Evolutionary conservation across 768 basidiomycete species (phyloP).

Genomic region (Roridomyces roridus): DNA sequence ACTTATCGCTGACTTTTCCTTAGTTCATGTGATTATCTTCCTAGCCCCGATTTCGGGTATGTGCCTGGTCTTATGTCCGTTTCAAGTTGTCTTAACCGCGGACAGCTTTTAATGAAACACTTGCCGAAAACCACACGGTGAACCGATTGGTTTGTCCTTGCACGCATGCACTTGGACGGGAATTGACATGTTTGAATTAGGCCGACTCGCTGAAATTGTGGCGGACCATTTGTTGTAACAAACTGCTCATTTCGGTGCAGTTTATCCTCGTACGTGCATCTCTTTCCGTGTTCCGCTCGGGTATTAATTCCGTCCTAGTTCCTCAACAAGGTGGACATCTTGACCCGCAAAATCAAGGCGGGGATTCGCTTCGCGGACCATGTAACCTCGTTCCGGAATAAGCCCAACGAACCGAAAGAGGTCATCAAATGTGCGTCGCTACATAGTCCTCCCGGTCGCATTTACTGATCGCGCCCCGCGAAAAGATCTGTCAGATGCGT

Average conservation of each 20-base stretch:
- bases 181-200: slow-evolving; percentile 32
- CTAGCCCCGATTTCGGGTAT: slow-evolving; percentile 60
- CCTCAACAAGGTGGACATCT: slow-evolving; percentile 68
- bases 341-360: slow-evolving; percentile 56
- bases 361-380: slow-evolving; percentile 61
- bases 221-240: slow-evolving; percentile 65
- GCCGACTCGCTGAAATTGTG: slow-evolving; percentile 64
- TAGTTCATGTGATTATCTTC: slow-evolving; percentile 71
- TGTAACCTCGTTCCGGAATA: slow-evolving; percentile 59
- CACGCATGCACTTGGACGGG: not conserved
- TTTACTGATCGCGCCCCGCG: not conserved
- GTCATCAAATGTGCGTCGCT: slow-evolving; percentile 57
- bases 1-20: not conserved
- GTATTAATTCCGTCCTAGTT: slow-evolving; percentile 33
- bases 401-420: slow-evolving; percentile 55
- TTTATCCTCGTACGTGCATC: slow-evolving; percentile 47
- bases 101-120: slow-evolving; percentile 64
- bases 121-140: slow-evolving; percentile 60
- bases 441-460: slow-evolving; percentile 2
- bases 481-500: slow-evolving; percentile 58
- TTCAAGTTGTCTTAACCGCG: not conserved
- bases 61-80: not conserved
- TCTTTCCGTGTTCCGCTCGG: not conserved
- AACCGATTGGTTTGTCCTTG: slow-evolving; percentile 59
- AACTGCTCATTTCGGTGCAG: slow-evolving; percentile 56